A percentile compares a stretch with the other conserved stretches of the same genome.
Evolutionary conservation across 2,329 filamentous ascomycete genomes (phyloP).

Genomic region (Claviceps paspali): DNA sequence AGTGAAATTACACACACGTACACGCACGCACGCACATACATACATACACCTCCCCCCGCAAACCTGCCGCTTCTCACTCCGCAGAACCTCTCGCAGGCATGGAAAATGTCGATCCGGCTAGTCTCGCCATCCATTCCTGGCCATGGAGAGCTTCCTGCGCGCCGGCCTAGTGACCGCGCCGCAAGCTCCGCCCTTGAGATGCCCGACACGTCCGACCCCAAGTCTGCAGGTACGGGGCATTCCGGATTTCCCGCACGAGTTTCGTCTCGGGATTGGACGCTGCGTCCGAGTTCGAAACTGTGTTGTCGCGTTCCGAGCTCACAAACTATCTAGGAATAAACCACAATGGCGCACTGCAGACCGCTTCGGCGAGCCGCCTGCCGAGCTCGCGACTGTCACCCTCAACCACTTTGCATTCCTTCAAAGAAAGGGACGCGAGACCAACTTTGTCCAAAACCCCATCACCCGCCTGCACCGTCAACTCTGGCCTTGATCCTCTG

Average conservation of each 20-base stretch:
- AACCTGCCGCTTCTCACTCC: background rate
- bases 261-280: background rate
- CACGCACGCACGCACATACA: too few relatives aligned
- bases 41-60: too few relatives aligned
- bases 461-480: slow-evolving; percentile 11
- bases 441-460: slow-evolving; percentile 12
- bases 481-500: slow-evolving; percentile 21
- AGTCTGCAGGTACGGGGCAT: slow-evolving; percentile 15
- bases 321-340: slow-evolving; percentile 4
- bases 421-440: slow-evolving; percentile 18
- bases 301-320: background rate
- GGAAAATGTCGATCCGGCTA: slow-evolving; percentile 20
- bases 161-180: slow-evolving; percentile 12
- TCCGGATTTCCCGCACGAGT: background rate
- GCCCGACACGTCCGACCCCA: slow-evolving; percentile 15
- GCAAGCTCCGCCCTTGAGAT: slow-evolving; percentile 12
- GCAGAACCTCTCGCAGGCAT: slow-evolving; percentile 13
- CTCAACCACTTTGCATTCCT: slow-evolving; percentile 43
- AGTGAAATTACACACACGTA: too few relatives aligned
- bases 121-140: slow-evolving; percentile 13
- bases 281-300: background rate
- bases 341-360: slow-evolving; percentile 3
- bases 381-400: slow-evolving; percentile 24
- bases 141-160: slow-evolving; percentile 14
- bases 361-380: slow-evolving; percentile 7